Percentiles rank a stretch among this genome's conserved stretches.
Evolutionary conservation across 768 basidiomycete species (phyloP).

Genomic region (Lactifluus piperatus): DNA sequence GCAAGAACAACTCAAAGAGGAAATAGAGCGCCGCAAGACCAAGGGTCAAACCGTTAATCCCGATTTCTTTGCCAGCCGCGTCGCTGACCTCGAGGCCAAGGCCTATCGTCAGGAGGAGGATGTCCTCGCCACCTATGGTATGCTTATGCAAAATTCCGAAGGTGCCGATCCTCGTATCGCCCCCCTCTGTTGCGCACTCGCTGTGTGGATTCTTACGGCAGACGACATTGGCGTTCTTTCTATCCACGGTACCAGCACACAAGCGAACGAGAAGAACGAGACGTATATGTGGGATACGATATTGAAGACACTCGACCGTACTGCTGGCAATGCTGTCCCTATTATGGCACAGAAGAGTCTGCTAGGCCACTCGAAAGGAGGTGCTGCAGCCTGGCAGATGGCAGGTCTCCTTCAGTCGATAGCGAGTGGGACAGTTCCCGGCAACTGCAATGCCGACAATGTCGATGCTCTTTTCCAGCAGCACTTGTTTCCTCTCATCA

Average conservation of each 20-base stretch:
- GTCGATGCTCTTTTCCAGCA: no score
- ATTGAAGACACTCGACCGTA: slow-evolving; percentile 78
- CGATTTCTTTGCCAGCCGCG: slow-evolving; percentile 65
- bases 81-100: slow-evolving; percentile 83
- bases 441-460: no score
- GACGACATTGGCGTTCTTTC: slow-evolving; percentile 90
- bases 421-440: no score
- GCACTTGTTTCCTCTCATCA: no score
- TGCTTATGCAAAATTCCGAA: slow-evolving; percentile 50
- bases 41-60: slow-evolving; percentile 46
- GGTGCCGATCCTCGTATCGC: slow-evolving; percentile 78
- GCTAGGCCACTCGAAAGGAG: slow-evolving; percentile 96
- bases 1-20: slow-evolving; percentile 73
- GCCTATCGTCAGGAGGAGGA: slow-evolving; percentile 89
- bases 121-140: slow-evolving; percentile 87
- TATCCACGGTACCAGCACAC: slow-evolving; percentile 84
- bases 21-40: slow-evolving; percentile 53
- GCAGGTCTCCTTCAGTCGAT: slow-evolving; percentile 86
- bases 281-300: slow-evolving; percentile 84
- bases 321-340: slow-evolving; percentile 93
- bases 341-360: slow-evolving; percentile 98
- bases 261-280: slow-evolving; percentile 95
- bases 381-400: slow-evolving; percentile 95
- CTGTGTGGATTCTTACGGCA: slow-evolving; percentile 88
- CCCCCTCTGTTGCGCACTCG: slow-evolving; percentile 90